Evolutionary conservation across 306 rosid species (phyloP).

Genomic region (Gleditsia sinensis): DNA sequence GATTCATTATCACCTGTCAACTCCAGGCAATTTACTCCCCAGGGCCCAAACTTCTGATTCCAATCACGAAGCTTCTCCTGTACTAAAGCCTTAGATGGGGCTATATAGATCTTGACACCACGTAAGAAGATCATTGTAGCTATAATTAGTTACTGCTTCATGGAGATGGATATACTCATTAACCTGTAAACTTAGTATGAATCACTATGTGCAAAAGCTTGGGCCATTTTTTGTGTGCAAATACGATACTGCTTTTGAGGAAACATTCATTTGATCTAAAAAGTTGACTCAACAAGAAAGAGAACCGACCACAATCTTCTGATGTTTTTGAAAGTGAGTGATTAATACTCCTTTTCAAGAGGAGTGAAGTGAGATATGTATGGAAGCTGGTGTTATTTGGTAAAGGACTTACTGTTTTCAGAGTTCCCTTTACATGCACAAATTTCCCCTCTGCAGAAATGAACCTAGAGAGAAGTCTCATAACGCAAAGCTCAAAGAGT

Average conservation of each 20-base stretch:
- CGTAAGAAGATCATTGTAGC: conserved; percentile 37
- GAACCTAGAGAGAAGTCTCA: conserved; percentile 87
- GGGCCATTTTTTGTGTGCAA: neutral
- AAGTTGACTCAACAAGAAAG: conserved; percentile 15
- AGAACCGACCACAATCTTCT: conserved; percentile 9
- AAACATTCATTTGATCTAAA: neutral
- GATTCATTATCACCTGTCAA: conserved; percentile 88
- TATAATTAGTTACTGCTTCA: conserved; percentile 26
- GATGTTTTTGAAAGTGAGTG: neutral
- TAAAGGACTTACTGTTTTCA: conserved; percentile 75
- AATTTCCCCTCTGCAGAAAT: conserved; percentile 67
- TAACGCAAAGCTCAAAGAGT: conserved; percentile 90
- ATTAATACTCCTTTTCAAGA: neutral
- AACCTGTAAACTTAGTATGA: conserved; percentile 35
- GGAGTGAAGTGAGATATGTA: conserved; percentile 8
- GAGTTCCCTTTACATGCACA: conserved; percentile 72
- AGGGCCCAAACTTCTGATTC: conserved; percentile 78
- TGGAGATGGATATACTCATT: conserved; percentile 9
- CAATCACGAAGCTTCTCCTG: conserved; percentile 96
- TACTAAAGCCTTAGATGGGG: conserved; percentile 96
- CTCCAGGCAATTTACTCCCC: conserved; percentile 85
- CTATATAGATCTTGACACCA: conserved; percentile 73
- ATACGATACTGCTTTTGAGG: neutral
- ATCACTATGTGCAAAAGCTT: conserved; percentile 33
- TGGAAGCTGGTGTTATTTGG: conserved; percentile 2